Evolutionary conservation across 129 eudicot genomes (phyloP), one percentile per base, ranked within the genome.

Genomic region (Flaveria ramosissima): DNA sequence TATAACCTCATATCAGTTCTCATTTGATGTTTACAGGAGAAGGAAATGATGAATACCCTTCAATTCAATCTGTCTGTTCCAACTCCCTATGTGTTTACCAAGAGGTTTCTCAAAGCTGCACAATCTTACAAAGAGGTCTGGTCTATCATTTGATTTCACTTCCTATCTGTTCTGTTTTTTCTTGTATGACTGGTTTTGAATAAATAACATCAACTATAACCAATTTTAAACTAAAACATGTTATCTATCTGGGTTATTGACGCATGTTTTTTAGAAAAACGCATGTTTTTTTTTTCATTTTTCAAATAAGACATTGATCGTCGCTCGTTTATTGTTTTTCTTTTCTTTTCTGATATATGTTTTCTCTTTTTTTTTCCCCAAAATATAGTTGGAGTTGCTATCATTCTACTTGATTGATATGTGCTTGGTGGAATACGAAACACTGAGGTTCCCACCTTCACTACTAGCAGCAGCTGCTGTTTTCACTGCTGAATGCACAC

Each of bases 381-480:
- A 72, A 65, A 56, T 71, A 26, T 80, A 92, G 93, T 16, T 89
- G 86, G 98, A 93, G 86, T 76, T 90, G 11, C 77, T 93, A 51
- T 75, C 98, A 9, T 88, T 85, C 89, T 93, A 85, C 86, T 72
- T 93, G 39, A 81, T 89, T 11, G 97, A 93, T 80, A 87, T 90
- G 60, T 88, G 91, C 80, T 77, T 93, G 16, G 89, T 90, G 59
- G 96, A 90, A 75, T 88, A 88, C 1, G 91, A 87, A 30, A 90
- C 87, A 91, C 85, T 93, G 27, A 82, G 76, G 80, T 93, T 81
- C 86, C 86, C 96, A 12, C 98, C 98, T 10, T 93, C 98, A 10
- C 21, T 85, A n/a, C 56, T 93, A 74, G 92, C 98, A 56, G 96
- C 98, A 24, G 95, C 97, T 80, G 97, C 98, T 15, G 79, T 93